phyloP scores from a whole-genome alignment of 495 filamentous ascomycete species.

The Thermochaetoides thermophila region DNA sequence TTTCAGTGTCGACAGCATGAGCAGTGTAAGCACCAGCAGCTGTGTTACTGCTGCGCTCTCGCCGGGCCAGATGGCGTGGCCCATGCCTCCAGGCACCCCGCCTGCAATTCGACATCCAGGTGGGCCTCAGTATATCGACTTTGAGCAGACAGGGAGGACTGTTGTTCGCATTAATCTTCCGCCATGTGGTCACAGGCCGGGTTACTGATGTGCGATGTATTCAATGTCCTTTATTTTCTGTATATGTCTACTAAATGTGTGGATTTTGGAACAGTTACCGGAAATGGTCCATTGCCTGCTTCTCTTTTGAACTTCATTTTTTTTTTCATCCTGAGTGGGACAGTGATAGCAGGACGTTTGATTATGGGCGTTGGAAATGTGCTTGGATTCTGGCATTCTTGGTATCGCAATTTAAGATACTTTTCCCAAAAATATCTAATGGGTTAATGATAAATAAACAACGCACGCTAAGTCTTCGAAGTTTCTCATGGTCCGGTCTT shows the following conservation, averaged over 20 bases:
- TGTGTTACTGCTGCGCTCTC: slow-evolving; percentile 5
- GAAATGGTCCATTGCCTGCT: no score
- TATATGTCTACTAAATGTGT: no score
- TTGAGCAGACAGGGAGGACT: slow-evolving; percentile 5
- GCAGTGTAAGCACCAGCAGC: slow-evolving; percentile 5
- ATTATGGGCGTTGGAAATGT: no score
- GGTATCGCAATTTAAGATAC: no score
- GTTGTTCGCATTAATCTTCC: slow-evolving; percentile 9
- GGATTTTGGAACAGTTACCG: no score
- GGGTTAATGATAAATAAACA: neutral
- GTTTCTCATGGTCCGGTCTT: no score
- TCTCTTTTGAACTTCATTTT: no score
- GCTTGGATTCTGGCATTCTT: no score
- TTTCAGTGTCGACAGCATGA: slow-evolving; percentile 4
- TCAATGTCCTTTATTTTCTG: no score
- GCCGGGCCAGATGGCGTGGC: slow-evolving; percentile 9
- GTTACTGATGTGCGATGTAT: neutral
- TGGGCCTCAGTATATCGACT: slow-evolving; percentile 6
- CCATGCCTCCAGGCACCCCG: slow-evolving; percentile 8
- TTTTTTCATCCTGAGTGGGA: no score
- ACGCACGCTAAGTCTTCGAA: no score
- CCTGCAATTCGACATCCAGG: neutral
- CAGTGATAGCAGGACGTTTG: no score
- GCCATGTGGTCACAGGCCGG: neutral
- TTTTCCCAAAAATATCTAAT: neutral